A percentile compares a stretch with the other conserved stretches of the same genome.
Evolutionary conservation across 2,329 filamentous ascomycete genomes (phyloP).

Genomic region (Aspergillus alliaceus): DNA sequence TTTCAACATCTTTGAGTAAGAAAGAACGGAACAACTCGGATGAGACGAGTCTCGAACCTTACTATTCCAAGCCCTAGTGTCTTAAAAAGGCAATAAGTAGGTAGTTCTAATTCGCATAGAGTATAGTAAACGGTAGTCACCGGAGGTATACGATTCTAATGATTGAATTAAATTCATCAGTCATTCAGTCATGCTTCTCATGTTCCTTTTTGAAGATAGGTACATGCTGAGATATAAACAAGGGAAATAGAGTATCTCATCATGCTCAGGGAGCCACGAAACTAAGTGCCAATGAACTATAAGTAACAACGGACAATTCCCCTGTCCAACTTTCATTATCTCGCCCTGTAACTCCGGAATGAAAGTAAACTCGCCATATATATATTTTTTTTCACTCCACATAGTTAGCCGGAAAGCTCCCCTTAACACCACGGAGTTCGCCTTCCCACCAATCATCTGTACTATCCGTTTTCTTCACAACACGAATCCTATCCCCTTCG

Average conservation of each 20-base stretch:
- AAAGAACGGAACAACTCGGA: no score
- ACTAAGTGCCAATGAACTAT: background rate
- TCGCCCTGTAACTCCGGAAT: no score
- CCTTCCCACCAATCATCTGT: slow-evolving; percentile 89
- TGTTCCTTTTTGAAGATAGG: background rate
- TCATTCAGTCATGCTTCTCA: background rate
- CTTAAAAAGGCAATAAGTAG: no score
- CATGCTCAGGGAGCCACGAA: background rate
- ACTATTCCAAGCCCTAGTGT: no score
- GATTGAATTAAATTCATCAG: no score
- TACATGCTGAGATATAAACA: no score
- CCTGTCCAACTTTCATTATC: background rate
- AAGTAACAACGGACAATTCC: background rate
- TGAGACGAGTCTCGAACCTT: no score
- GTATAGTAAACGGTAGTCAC: no score
- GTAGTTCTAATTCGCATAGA: no score
- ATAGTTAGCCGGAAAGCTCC: slow-evolving; percentile 83
- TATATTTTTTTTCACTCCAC: slow-evolving; percentile 49
- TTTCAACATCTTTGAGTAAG: no score
- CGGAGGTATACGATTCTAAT: no score
- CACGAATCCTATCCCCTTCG: slow-evolving; percentile 74
- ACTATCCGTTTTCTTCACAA: slow-evolving; percentile 75
- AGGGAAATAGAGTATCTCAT: background rate
- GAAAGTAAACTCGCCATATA: background rate
- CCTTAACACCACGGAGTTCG: slow-evolving; percentile 66